Percentiles rank a stretch among this genome's conserved stretches.
Evolutionary conservation across 148 eudicot genomes (phyloP).

Genomic region (Vaccinium corymbosum): DNA sequence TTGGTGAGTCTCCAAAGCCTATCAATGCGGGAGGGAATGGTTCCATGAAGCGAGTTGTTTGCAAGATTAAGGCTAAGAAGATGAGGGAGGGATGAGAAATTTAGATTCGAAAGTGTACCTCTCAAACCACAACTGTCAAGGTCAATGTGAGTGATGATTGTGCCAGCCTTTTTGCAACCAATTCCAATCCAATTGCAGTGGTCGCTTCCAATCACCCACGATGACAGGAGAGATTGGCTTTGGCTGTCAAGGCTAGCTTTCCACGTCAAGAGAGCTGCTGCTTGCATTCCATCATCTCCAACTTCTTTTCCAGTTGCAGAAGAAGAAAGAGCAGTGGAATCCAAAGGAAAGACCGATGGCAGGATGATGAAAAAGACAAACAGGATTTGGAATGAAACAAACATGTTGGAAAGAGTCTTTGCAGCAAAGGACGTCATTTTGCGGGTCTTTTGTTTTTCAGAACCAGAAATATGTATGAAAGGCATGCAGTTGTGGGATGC

Average conservation of each 20-base stretch:
- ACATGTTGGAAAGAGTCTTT: background rate
- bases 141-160: background rate
- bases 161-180: background rate
- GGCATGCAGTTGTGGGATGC: too few relatives aligned
- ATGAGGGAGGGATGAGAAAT: background rate
- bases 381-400: too few relatives aligned
- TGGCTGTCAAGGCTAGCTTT: background rate
- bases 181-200: slow-evolving; percentile 5
- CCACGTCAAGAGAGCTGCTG: background rate
- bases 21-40: background rate
- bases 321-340: too few relatives aligned
- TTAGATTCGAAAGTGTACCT: background rate
- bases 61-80: background rate
- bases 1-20: background rate
- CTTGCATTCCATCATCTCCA: background rate
- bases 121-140: background rate
- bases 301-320: too few relatives aligned
- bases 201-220: background rate
- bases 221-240: too few relatives aligned
- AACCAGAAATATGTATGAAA: too few relatives aligned
- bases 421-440: background rate
- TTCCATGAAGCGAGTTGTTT: background rate
- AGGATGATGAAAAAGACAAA: too few relatives aligned
- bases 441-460: too few relatives aligned
- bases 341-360: too few relatives aligned